Base-by-base conservation (phyloP, 139 green algal species). In the Tetradesmus obliquus region DNA sequence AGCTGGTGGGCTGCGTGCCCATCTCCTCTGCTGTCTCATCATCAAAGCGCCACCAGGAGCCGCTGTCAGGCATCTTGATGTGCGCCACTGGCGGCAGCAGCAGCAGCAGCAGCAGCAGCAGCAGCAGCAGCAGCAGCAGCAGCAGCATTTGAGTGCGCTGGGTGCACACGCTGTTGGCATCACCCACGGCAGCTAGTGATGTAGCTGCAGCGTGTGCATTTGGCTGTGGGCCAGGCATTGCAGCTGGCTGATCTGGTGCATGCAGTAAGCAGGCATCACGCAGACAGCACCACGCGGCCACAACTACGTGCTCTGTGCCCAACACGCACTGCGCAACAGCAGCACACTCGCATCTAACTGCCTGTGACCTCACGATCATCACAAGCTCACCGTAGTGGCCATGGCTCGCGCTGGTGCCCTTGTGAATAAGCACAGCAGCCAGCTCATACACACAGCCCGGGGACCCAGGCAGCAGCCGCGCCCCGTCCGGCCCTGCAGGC, bases 11-110 rank as follows among this genome's bases (percentile, higher is more conserved):
- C 0, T 90, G 86, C 6, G 82, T 74, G 2, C 94, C 93, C 84
- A 98, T 95, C 57, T 79, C 55, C 0, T 94, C 93, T 1, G 97
- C 97, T 2, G 51, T 87, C 81, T 97, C 95, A 79, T 99, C 97
- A 89, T 99, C 97, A 92, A 97, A 99, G 1, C 97, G 94, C 97
- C 97, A 99, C 97, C 97, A 99, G 8, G 87, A 92, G 17, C 88
- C 91, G 0, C 8, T 89, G 3, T 79, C 32, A 72, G 87, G 89
- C 86, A 91, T 91, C 89, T 90, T 93, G 74, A 94, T 91, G 54
- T 95, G 95, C 2, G 90, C 94, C 1, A 94, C 95, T 91, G 91
- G 55, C 17, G 51, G 51, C 7, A 17, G n/a, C 55, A 58, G 74
- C 24, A 54, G 80, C 66, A 72, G 45, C 8, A 17, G 82, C 19